phyloP scores from a whole-genome alignment of 2,329 filamentous ascomycete genomes.

The Thielaviopsis musarum region DNA sequence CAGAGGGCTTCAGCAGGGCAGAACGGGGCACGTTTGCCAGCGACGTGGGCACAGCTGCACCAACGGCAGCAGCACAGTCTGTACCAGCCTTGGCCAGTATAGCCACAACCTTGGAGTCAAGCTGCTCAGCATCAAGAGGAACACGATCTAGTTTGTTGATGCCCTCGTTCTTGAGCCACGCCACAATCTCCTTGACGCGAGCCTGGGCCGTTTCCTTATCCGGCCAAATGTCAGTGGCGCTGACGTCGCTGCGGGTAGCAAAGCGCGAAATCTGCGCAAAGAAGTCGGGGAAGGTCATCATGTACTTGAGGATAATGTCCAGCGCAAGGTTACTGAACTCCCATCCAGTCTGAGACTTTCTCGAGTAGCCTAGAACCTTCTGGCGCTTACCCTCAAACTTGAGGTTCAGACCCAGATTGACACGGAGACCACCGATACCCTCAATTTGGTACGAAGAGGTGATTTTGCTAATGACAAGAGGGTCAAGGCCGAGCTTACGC shows the following conservation, averaged over 20 bases:
- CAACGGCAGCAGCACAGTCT: constrained; percentile 26
- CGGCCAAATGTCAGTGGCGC: constrained; percentile 74
- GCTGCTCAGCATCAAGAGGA: constrained; percentile 89
- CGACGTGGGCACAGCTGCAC: not conserved
- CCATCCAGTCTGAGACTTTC: constrained; percentile 75
- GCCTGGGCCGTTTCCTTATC: constrained; percentile 51
- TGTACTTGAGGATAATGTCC: constrained; percentile 68
- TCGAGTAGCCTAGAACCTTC: constrained; percentile 90
- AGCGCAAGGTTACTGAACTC: constrained; percentile 83
- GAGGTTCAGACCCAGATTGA: constrained; percentile 86
- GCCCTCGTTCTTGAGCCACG: constrained; percentile 84
- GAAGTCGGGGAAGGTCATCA: constrained; percentile 89
- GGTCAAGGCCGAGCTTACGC: constrained; percentile 62
- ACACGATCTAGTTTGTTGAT: constrained; percentile 87
- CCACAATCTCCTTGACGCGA: constrained; percentile 83
- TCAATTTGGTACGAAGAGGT: constrained; percentile 84
- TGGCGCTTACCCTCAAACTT: constrained; percentile 94
- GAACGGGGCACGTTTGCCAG: constrained; percentile 55
- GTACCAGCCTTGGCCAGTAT: constrained; percentile 55
- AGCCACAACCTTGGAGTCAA: constrained; percentile 80
- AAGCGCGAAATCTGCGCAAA: constrained; percentile 77
- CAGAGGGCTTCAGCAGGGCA: constrained; percentile 79
- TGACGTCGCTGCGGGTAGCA: constrained; percentile 68
- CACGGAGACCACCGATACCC: constrained; percentile 57
- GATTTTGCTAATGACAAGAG: constrained; percentile 83